phyloP scores from a whole-genome alignment of 495 filamentous ascomycete species.

The Aspergillus egyptiacus region DNA sequence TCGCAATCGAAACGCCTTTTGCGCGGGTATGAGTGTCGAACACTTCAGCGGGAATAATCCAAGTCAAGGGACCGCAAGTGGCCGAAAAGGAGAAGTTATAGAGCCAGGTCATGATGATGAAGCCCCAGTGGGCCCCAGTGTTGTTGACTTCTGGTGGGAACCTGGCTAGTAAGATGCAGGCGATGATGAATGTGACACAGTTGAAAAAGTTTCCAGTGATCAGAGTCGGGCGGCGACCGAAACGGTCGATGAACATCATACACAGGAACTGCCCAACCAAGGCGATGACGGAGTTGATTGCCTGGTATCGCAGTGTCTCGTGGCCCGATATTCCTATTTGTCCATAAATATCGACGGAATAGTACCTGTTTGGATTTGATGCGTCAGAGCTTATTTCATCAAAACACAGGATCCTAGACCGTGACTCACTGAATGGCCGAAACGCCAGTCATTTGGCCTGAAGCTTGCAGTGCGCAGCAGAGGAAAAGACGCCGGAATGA shows the following conservation, averaged over 20 bases:
- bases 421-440: conserved; percentile 56
- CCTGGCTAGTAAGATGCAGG: conserved; percentile 44
- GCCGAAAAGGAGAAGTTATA: conserved; percentile 64
- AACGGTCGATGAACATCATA: conserved; percentile 60
- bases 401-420: background rate
- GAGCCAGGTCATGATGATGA: conserved; percentile 66
- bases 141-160: conserved; percentile 51
- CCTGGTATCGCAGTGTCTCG: conserved; percentile 65
- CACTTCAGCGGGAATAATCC: conserved; percentile 66
- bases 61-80: conserved; percentile 54
- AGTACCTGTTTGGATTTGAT: conserved; percentile 43
- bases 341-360: conserved; percentile 57
- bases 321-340: conserved; percentile 62
- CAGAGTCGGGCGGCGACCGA: conserved; percentile 59
- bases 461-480: conserved; percentile 60
- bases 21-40: conserved; percentile 63
- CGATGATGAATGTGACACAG: conserved; percentile 49
- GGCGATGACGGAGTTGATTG: conserved; percentile 62
- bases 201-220: conserved; percentile 63
- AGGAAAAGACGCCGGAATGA: conserved; percentile 66
- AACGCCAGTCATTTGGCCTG: conserved; percentile 68
- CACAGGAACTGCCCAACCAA: conserved; percentile 59
- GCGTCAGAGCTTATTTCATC: background rate
- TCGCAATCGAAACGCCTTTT: conserved; percentile 62
- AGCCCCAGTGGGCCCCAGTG: conserved; percentile 60